phyloP scores from a whole-genome alignment of 2,329 filamentous ascomycete species.

The Penicillium polonicum region DNA sequence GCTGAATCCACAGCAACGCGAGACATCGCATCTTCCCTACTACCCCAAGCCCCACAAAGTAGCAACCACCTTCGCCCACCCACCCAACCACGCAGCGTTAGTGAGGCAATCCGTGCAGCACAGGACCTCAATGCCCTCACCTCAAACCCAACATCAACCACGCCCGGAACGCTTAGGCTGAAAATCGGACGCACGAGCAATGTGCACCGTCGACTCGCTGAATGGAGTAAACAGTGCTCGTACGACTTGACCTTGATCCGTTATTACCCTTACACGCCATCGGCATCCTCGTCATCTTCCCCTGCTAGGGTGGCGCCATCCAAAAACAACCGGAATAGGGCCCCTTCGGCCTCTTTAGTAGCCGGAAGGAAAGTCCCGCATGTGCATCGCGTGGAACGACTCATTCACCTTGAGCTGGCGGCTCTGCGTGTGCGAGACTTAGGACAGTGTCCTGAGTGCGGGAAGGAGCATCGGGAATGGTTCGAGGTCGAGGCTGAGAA shows the following conservation, averaged over 20 bases:
- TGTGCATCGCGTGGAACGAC: slow-evolving; percentile 80
- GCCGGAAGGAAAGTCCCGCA: slow-evolving; percentile 71
- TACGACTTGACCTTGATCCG: slow-evolving; percentile 84
- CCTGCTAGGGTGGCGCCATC: slow-evolving; percentile 10
- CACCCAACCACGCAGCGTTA: slow-evolving; percentile 31
- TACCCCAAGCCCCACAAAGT: slow-evolving; percentile 47
- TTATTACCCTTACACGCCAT: slow-evolving; percentile 75
- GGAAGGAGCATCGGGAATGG: slow-evolving; percentile 88
- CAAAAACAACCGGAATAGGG: neutral
- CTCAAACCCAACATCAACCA: slow-evolving; percentile 29
- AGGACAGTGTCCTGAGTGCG: slow-evolving; percentile 72
- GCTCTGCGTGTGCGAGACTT: slow-evolving; percentile 55
- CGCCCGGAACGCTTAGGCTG: slow-evolving; percentile 61
- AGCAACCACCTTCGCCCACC: slow-evolving; percentile 19
- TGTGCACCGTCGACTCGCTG: slow-evolving; percentile 83
- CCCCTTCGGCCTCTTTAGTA: slow-evolving; percentile 19
- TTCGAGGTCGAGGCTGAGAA: slow-evolving; percentile 80
- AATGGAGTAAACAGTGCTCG: slow-evolving; percentile 92
- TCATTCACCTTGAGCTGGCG: slow-evolving; percentile 86
- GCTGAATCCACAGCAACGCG: slow-evolving; percentile 47
- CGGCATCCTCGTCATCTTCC: slow-evolving; percentile 24
- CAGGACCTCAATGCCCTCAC: slow-evolving; percentile 34
- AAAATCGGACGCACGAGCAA: slow-evolving; percentile 72
- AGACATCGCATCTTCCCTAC: slow-evolving; percentile 60
- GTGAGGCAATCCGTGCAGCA: slow-evolving; percentile 40